phyloP scores from a whole-genome alignment of 768 basidiomycete species.

The Lyophyllum atratum region DNA sequence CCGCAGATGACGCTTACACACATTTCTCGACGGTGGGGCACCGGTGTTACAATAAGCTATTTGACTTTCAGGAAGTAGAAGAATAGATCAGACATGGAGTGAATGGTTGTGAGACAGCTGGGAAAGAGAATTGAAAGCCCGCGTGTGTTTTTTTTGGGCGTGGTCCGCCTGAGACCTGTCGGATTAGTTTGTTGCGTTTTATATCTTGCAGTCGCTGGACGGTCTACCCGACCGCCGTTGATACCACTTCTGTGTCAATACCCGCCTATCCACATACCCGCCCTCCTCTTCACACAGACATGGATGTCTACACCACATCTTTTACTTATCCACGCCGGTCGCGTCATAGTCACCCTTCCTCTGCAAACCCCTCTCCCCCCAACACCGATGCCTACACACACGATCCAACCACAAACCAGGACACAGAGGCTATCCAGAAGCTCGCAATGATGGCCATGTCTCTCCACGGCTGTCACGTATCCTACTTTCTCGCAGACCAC shows the following conservation, averaged over 20 bases:
- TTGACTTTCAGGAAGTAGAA: constrained; percentile 48
- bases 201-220: constrained; percentile 21
- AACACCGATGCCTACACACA: constrained; percentile 37
- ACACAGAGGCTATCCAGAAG: constrained; percentile 77
- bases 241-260: constrained; percentile 58
- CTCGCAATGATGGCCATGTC: constrained; percentile 80
- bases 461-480: constrained; percentile 81
- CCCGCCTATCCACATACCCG: constrained; percentile 47
- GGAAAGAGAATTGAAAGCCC: constrained; percentile 37
- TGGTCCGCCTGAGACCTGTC: constrained; percentile 30
- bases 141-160: constrained; percentile 36
- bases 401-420: constrained; percentile 43
- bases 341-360: constrained; percentile 64
- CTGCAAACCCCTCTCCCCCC: constrained; percentile 53
- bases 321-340: constrained; percentile 89
- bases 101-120: constrained; percentile 3
- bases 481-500: constrained; percentile 73
- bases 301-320: constrained; percentile 96
- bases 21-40: constrained; percentile 63
- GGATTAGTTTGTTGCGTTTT: constrained; percentile 23
- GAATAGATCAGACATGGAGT: background rate
- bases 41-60: constrained; percentile 65
- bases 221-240: constrained; percentile 38
- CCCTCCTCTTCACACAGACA: constrained; percentile 41
- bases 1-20: constrained; percentile 53